Evolutionary conservation across 225 moss, liverwort and hornwort species (phyloP), one percentile per base, ranked within the genome.

Genomic region (Straminergon stramineum): DNA sequence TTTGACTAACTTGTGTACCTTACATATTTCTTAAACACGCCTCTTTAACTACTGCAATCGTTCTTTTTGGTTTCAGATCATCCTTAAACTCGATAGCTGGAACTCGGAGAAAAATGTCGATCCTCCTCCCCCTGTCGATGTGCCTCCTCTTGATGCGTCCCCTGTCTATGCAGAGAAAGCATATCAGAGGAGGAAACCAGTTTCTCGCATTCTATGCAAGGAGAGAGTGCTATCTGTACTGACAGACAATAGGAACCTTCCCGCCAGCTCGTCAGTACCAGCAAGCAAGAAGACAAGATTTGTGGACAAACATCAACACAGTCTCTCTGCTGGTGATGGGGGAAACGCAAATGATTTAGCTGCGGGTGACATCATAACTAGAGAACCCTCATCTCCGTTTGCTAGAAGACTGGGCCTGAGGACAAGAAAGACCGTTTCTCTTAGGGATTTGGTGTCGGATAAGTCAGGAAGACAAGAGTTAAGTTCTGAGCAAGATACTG

Each of bases 51-150:
- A 51, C 35, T 85, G 87, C 75, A 53, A 61, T 43, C 51, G 61
- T 85, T 63, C 56, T 78, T 89, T 75, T 78, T 85, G 87, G 67
- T 77, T 90, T 57, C 90, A 94, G 94, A 91, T 94, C 65, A 91
- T 94, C 56, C 91, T 91, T 88, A 94, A 92, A 79, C 90, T 94
- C 73, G 94, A 92, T 87, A 92, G 82, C 56, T 91, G 91, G 89
- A 91, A 76, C 78, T 86, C 86, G 83, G 88, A 91, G 88, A 87
- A 85, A 88, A 78, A 52, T 67, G 65, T 79, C 51, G 90, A 88
- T 67, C 84, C 87, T 41, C 75, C 88, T n/a, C 81, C 83, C 81
- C 62, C 89, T 65, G 63, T 91, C 75, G 71, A 81, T 78, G n/a
- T 79, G 19, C 87, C 82, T 83, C 58, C 85, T 88, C 88, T 91